Evolutionary conservation across 345 rosid species (phyloP), one percentile per base, ranked within the genome.

Genomic region (Sisymbrium altissimum): DNA sequence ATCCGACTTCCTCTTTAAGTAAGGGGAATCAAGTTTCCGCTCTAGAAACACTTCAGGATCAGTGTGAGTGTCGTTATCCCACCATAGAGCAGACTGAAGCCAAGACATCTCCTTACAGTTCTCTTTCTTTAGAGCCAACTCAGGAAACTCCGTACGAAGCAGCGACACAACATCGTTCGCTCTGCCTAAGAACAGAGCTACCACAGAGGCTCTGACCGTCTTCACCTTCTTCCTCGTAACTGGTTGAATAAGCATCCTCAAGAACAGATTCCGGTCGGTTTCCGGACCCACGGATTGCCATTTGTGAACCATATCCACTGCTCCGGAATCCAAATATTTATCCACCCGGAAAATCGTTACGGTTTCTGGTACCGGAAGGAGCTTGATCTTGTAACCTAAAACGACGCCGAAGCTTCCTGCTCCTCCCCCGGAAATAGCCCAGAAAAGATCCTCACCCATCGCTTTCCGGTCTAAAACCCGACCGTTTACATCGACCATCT

Each of bases 1-100:
- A 64, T 92, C 94, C 0, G 97, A 89, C 39, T 86, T 92, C 76
- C 88, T 83, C 73, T 91, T 91, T 66, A 79, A 84, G 27, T 45
- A 23, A 0, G 82, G 80, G 0, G 77, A 13, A 48, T 78, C 74
- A 0, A 78, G 78, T 6, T 78, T 10, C 33, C 88, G 68, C 18
- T 82, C 84, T 0, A 84, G 84, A 64, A 91, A 69, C 29, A 53
- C 85, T 9, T 74, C 70, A 0, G 84, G 88, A 9, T 79, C 35
- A 1, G 70, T 76, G 17, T 69, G 70, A 3, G 82, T 79, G 0
- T 79, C 85, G 0, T 57, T 75, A 30, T 71, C 85, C 90, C 89
- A 88, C 79, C 90, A 78, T 4, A 84, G 29, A 30, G 74, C 83
- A 0, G 95, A 87, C 3, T 85, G 77, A 14, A 86, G 72, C 97